Percentiles rank a stretch among this genome's conserved stretches.
Conservation (phyloP, 306 rosid species). For the Vigna trinervia region DNA sequence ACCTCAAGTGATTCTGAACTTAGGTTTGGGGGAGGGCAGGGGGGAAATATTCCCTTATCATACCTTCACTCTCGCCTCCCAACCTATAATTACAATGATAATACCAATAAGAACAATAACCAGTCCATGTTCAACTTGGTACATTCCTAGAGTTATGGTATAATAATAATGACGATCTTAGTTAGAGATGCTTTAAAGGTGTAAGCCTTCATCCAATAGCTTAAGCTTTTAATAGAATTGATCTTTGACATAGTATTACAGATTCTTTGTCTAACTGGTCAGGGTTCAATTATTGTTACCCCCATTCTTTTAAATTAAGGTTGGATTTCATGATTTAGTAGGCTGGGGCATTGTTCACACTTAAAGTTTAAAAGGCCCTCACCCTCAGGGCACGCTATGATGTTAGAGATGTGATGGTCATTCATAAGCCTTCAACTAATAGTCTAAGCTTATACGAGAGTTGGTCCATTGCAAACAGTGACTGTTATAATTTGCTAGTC, state of each 20-base stretch:
- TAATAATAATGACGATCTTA: not conserved
- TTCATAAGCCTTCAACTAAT: not conserved
- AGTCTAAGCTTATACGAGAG: not conserved
- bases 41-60: not conserved
- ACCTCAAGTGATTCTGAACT: not conserved
- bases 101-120: not conserved
- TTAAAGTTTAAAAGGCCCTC: not conserved
- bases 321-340: conserved; percentile 3
- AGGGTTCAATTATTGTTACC: not conserved
- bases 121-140: not conserved
- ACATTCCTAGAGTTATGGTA: not conserved
- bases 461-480: not conserved
- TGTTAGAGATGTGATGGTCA: not conserved
- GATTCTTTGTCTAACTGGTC: not conserved
- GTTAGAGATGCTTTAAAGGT: not conserved
- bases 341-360: not conserved
- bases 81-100: not conserved
- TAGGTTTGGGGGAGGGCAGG: too few relatives aligned
- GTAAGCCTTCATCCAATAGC: not conserved
- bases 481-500: not conserved
- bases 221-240: conserved; percentile 5
- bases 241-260: not conserved
- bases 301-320: not conserved
- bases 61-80: not conserved
- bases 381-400: not conserved